Evolutionary conservation across 306 rosid species (phyloP).

Genomic region (Astragalus glycyphyllos): DNA sequence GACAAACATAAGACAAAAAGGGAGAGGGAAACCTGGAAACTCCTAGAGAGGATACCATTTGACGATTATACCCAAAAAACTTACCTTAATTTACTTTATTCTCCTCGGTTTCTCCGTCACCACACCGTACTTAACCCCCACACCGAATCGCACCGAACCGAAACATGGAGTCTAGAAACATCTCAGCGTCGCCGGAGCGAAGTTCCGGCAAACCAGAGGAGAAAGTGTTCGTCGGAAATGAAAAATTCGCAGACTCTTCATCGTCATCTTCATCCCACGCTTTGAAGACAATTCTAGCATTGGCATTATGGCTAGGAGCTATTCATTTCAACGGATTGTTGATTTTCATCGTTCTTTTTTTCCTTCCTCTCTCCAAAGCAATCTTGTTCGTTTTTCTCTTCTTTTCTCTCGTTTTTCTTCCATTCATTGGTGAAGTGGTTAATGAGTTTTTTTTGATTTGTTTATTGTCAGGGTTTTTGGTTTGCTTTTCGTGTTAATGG

Average conservation of each 20-base stretch:
- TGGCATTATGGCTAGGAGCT: constrained; percentile 76
- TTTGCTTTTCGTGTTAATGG: constrained; percentile 59
- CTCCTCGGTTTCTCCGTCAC: constrained; percentile 19
- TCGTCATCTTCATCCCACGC: constrained; percentile 40
- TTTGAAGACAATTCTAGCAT: constrained; percentile 47
- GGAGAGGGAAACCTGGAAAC: not conserved
- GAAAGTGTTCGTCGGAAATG: constrained; percentile 47
- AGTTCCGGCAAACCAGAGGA: constrained; percentile 13
- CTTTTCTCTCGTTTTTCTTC: not conserved
- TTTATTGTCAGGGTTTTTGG: constrained; percentile 64
- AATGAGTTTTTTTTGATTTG: not conserved
- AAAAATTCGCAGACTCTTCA: constrained; percentile 43
- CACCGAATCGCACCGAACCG: not conserved
- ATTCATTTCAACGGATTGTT: constrained; percentile 67
- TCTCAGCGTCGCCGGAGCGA: constrained; percentile 8
- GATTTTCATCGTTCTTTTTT: constrained; percentile 54
- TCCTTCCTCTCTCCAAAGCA: constrained; percentile 65
- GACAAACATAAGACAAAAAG: too few relatives aligned
- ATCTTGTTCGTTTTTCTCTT: constrained; percentile 58
- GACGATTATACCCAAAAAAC: constrained; percentile 1
- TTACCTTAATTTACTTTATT: not conserved
- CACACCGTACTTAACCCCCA: not conserved
- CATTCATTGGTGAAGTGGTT: not conserved
- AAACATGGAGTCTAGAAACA: constrained; percentile 13
- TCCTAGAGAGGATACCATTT: constrained; percentile 2